phyloP scores from a whole-genome alignment of 2,329 filamentous ascomycete species.

The Hypoxylon sp. region DNA sequence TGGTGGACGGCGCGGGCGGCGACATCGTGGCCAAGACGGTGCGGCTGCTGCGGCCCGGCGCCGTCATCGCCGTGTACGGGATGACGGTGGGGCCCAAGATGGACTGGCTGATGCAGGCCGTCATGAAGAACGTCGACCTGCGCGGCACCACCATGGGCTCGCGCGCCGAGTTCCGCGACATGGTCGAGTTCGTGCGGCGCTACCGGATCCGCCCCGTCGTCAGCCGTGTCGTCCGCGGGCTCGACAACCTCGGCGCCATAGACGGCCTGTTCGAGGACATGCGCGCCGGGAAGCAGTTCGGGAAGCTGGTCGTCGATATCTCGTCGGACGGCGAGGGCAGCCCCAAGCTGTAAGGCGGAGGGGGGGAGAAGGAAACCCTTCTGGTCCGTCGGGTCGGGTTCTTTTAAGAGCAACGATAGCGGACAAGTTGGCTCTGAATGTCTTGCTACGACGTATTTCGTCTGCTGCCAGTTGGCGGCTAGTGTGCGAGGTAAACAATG shows the following conservation, averaged over 20 bases:
- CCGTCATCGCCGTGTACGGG: constrained; percentile 83
- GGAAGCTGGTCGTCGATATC: constrained; percentile 86
- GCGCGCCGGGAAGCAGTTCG: constrained; percentile 85
- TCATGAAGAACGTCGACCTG: constrained; percentile 86
- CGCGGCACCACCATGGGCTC: constrained; percentile 90
- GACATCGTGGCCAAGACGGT: constrained; percentile 76
- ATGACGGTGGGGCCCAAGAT: constrained; percentile 89
- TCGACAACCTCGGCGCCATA: constrained; percentile 78
- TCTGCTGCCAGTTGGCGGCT: too few relatives aligned
- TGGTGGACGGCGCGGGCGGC: constrained; percentile 89
- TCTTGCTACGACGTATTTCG: too few relatives aligned
- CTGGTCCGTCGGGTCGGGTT: too few relatives aligned
- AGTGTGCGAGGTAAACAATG: too few relatives aligned
- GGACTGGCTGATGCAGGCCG: constrained; percentile 83
- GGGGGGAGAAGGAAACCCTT: too few relatives aligned
- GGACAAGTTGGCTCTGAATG: too few relatives aligned
- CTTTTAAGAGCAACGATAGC: too few relatives aligned
- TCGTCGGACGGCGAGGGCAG: constrained; percentile 47
- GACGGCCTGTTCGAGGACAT: constrained; percentile 86
- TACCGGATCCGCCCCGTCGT: constrained; percentile 23
- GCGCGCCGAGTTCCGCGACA: constrained; percentile 84
- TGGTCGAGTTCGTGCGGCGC: constrained; percentile 79
- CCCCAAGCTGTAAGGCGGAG: too few relatives aligned
- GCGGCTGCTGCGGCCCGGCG: constrained; percentile 79
- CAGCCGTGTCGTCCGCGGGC: constrained; percentile 76